These are phyloP conservation scores for Schizonepeta tenuifolia DNA, from an alignment of 257 asterid genomes.

Conservation along the genomic window DNA sequence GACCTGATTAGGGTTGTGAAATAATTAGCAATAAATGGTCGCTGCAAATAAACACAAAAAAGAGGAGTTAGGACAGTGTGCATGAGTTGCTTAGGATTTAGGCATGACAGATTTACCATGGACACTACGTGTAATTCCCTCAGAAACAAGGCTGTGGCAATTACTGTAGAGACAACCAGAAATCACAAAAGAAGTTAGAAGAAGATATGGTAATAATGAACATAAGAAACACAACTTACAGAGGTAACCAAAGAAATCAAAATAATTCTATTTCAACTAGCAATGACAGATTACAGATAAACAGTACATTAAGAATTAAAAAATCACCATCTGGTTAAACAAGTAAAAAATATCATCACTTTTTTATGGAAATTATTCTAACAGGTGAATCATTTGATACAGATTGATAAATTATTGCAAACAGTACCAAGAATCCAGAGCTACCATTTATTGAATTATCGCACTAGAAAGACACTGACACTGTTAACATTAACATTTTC, in stretches of 20 bases:
- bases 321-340: background rate
- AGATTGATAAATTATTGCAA: background rate
- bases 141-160: constrained; percentile 73
- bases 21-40: constrained; percentile 53
- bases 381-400: background rate
- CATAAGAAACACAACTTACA: constrained; percentile 11
- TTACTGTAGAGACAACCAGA: constrained; percentile 60
- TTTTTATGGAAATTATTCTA: too few relatives aligned
- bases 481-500: background rate
- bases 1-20: constrained; percentile 71
- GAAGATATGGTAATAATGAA: background rate
- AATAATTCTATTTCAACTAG: constrained; percentile 3
- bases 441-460: background rate
- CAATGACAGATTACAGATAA: constrained; percentile 9
- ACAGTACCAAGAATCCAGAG: background rate
- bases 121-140: constrained; percentile 63
- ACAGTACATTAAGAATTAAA: constrained; percentile 6
- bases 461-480: background rate
- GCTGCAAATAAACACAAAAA: constrained; percentile 60
- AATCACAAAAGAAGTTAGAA: background rate
- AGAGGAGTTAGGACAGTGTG: constrained; percentile 28
- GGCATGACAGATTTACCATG: constrained; percentile 49
- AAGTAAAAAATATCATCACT: background rate
- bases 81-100: constrained; percentile 8
- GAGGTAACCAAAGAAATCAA: constrained; percentile 3